Conservation (phyloP, 257 asterid species). For the Primulina huaijiensis region DNA sequence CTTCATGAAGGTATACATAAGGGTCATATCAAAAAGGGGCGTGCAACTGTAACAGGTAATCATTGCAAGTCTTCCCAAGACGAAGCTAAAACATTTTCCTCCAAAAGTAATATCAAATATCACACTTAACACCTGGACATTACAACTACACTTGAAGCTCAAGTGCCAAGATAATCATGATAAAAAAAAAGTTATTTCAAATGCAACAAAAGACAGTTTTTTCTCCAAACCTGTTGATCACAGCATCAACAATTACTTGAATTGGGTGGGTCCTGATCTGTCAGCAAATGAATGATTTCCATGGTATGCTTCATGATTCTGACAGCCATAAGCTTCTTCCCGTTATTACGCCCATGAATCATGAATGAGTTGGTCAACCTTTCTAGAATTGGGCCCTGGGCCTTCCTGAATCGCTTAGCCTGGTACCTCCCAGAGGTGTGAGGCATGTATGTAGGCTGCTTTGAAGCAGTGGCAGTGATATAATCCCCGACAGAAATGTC, state of each 20-base stretch:
- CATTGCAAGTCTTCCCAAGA: background rate
- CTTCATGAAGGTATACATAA: background rate
- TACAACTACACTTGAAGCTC: background rate
- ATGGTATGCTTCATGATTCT: background rate
- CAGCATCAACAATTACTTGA: background rate
- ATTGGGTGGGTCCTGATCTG: background rate
- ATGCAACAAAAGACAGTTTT: background rate
- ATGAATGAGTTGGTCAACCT: background rate
- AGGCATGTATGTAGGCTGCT: background rate
- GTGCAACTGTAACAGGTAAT: no score
- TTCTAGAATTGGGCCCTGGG: background rate
- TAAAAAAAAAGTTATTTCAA: background rate
- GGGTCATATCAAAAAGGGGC: background rate
- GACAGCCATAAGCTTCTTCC: background rate
- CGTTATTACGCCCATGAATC: background rate
- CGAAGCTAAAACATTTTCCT: background rate
- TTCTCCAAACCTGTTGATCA: background rate
- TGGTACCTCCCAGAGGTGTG: background rate
- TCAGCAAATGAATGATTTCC: background rate
- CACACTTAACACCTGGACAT: background rate
- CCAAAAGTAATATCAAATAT: background rate
- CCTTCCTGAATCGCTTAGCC: background rate
- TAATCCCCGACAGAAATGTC: background rate
- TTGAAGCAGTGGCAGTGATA: background rate
- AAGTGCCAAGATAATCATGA: background rate